phyloP scores from a whole-genome alignment of 2,329 filamentous ascomycete genomes.

The Colletotrichum gigasporum region DNA sequence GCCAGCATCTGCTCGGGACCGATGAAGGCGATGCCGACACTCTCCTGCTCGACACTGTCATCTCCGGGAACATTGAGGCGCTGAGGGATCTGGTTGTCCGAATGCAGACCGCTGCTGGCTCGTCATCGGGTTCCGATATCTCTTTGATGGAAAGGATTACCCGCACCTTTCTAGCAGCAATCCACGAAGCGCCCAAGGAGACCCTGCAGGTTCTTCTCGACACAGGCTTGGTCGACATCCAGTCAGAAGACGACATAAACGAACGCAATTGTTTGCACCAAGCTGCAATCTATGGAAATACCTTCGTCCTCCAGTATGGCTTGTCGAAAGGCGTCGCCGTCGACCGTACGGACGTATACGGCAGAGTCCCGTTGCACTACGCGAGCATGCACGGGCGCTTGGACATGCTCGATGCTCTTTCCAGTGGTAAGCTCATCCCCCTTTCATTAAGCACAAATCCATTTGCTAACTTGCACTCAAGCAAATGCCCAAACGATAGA shows the following conservation, averaged over 20 bases:
- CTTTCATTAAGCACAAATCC: too few relatives aligned
- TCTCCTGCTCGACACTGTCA: conserved; percentile 86
- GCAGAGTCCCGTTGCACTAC: conserved; percentile 92
- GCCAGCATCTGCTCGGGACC: conserved; percentile 73
- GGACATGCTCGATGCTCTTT: conserved; percentile 80
- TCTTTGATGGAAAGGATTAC: conserved; percentile 80
- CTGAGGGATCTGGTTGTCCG: conserved; percentile 84
- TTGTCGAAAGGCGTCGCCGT: conserved; percentile 81
- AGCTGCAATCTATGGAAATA: conserved; percentile 91
- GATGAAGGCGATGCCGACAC: conserved; percentile 92
- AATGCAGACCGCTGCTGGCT: conserved; percentile 64
- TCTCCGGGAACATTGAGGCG: conserved; percentile 79
- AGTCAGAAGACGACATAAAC: conserved; percentile 96
- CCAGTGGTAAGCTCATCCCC: conserved; percentile 71
- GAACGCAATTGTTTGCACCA: conserved; percentile 97
- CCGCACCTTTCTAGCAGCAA: conserved; percentile 87
- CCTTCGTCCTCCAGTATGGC: conserved; percentile 79
- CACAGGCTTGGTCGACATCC: conserved; percentile 86
- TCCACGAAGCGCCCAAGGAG: conserved; percentile 83
- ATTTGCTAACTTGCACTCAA: conserved; percentile 40
- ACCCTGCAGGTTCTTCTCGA: conserved; percentile 81
- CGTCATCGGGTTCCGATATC: conserved; percentile 62
- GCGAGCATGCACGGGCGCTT: conserved; percentile 93
- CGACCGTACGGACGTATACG: conserved; percentile 89
- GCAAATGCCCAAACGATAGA: conserved; percentile 81